A percentile compares a stretch with the other conserved stretches of the same genome.
These are phyloP conservation scores for Calonectria hawksworthii DNA, from an alignment of 2,329 filamentous ascomycete species.

Conservation along the genomic window DNA sequence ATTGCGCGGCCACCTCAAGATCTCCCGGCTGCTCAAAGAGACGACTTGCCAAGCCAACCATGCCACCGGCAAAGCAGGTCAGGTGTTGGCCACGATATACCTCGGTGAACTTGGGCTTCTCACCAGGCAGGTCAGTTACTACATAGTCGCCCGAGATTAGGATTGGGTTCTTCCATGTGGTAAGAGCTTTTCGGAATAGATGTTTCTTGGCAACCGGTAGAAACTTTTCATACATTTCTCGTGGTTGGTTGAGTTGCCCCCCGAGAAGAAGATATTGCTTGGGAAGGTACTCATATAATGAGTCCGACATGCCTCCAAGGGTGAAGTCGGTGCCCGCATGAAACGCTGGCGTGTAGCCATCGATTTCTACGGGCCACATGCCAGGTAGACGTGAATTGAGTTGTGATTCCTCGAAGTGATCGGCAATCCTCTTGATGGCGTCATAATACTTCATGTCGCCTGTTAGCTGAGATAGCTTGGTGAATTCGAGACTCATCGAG, in stretches of 20 bases:
- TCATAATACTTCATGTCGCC: constrained; percentile 73
- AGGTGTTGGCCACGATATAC: constrained; percentile 67
- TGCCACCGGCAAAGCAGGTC: constrained; percentile 76
- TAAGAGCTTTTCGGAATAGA: constrained; percentile 78
- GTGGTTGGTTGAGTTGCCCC: constrained; percentile 58
- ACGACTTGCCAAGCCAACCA: constrained; percentile 73
- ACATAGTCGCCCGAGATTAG: constrained; percentile 71
- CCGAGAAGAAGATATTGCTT: constrained; percentile 77
- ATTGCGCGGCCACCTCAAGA: constrained; percentile 67
- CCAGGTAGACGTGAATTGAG: constrained; percentile 69
- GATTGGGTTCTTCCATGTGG: constrained; percentile 69
- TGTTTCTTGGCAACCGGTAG: constrained; percentile 64
- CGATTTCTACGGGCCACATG: constrained; percentile 72
- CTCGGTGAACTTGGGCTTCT: constrained; percentile 46
- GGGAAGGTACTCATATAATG: constrained; percentile 75
- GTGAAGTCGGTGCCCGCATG: constrained; percentile 62
- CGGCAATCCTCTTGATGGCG: constrained; percentile 69
- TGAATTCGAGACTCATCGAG: constrained; percentile 73
- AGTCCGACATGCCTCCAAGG: constrained; percentile 70
- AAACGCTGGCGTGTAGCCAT: constrained; percentile 51
- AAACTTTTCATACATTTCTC: constrained; percentile 54
- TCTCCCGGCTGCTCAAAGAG: constrained; percentile 70
- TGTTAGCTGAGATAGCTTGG: constrained; percentile 74
- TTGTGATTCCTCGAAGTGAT: constrained; percentile 68
- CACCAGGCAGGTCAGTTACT: constrained; percentile 41